Base-by-base conservation (phyloP, 495 filamentous ascomycete species). In the Bacidia gigantensis region DNA sequence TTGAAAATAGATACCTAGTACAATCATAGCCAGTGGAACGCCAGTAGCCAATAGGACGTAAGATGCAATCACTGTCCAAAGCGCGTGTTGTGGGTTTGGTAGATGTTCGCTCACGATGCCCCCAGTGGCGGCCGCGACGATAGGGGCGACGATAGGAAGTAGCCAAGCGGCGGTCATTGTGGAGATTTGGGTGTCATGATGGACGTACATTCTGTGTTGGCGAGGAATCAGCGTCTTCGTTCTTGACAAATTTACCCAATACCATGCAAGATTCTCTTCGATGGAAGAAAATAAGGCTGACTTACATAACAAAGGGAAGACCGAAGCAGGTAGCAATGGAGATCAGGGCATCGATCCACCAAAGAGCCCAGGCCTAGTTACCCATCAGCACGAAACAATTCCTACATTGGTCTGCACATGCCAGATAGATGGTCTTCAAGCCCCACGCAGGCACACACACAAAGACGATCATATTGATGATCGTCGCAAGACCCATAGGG, bases 31-130 rank as follows among this genome's bases (percentile, higher is more conserved):
- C 3, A 83, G 67, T 0, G 77, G 75, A 10, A 77, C 54, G 0
- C 80, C 78, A 11, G 69, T 76, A 0, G 79, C 80, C 73, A 76
- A 81, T 17, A 83, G 69, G 11, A 80, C 64, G 54, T 82, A 82
- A 46, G 68, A 71, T 11, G 65, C 62, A 7, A 81, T 57, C 3
- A 83, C 32, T 0, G 79, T 83, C 68, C 72, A 72, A 0, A 83
- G 66, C 1, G 72, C 73, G 52, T 78, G 69, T 43, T 76, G 62
- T 2, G 65, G 61, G 42, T 79, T 69, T 0, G 71, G 69, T 0
- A 84, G 64, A 1, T 71, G 63, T 11, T 61, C 68, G 0, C 80
- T 77, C 0, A 83, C 76, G 23, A 80, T 60, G 17, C 64, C 71
- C 0, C 78, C 80, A 1, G 77, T 70, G 2, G 76, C 71, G 0